phyloP scores from a whole-genome alignment of 176 grass and related monocot species.

The Puya raimondii region DNA sequence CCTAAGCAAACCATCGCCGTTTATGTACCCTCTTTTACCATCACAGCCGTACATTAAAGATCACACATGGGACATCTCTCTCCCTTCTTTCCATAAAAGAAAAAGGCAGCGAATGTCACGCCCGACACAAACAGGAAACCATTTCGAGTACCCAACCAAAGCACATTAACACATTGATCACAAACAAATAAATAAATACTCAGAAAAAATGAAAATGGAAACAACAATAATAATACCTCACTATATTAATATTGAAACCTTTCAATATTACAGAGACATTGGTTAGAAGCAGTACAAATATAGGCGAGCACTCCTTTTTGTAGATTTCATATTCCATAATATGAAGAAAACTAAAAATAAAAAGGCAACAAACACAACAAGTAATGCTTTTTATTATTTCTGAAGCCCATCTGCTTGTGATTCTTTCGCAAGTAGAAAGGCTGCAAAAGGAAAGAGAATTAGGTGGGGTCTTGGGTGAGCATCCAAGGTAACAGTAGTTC shows the following conservation, averaged over 20 bases:
- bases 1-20: not conserved
- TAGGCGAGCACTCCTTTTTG: not conserved
- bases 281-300: not conserved
- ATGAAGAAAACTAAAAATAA: not conserved
- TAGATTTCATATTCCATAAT: not conserved
- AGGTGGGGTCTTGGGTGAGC: slow-evolving; percentile 9
- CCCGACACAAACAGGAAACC: slow-evolving; percentile 1
- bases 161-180: not conserved
- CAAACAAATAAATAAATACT: too few relatives aligned
- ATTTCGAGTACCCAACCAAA: not conserved
- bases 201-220: not conserved
- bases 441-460: slow-evolving; percentile 26
- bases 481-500: slow-evolving; percentile 20
- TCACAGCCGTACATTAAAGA: not conserved
- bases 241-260: not conserved
- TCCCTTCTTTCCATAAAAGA: not conserved
- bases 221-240: not conserved
- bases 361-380: not conserved
- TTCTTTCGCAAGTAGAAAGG: slow-evolving; percentile 33
- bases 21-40: not conserved
- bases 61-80: not conserved
- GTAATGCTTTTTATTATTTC: slow-evolving; percentile 20
- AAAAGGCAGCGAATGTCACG: not conserved
- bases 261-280: not conserved
- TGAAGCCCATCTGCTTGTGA: slow-evolving; percentile 31